phyloP scores from a whole-genome alignment of 1,284 basidiomycete genomes.

The Sporisorium reilianum region DNA sequence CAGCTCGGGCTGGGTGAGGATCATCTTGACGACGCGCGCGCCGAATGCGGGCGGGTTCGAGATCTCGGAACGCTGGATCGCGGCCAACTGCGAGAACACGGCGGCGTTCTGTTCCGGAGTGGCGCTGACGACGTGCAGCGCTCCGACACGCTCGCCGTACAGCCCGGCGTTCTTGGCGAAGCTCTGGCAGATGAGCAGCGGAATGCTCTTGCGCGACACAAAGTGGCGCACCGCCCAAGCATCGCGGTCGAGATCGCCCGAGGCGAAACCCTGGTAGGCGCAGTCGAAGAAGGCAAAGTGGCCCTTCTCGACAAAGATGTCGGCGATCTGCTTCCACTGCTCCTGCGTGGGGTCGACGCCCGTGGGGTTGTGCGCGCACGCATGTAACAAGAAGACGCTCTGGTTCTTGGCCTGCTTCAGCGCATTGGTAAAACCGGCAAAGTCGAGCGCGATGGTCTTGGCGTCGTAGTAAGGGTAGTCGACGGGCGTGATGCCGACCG shows the following conservation, averaged over 20 bases:
- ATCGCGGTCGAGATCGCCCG: constrained; percentile 86
- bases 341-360: constrained; percentile 89
- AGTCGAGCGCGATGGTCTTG: constrained; percentile 88
- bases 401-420: constrained; percentile 74
- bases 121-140: constrained; percentile 70
- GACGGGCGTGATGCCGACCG: constrained; percentile 82
- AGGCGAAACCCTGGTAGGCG: constrained; percentile 92
- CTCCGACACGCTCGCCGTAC: constrained; percentile 85
- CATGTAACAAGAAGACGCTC: constrained; percentile 89
- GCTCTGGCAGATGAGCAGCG: constrained; percentile 90
- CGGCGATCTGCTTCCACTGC: constrained; percentile 87
- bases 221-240: constrained; percentile 96
- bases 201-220: constrained; percentile 76
- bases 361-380: constrained; percentile 95
- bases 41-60: constrained; percentile 92
- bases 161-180: constrained; percentile 96
- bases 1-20: constrained; percentile 75
- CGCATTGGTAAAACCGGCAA: constrained; percentile 78
- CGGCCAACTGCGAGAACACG: constrained; percentile 77
- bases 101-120: constrained; percentile 52
- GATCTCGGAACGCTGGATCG: constrained; percentile 89
- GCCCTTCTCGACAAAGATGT: constrained; percentile 79
- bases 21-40: constrained; percentile 79
- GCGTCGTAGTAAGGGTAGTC: constrained; percentile 92
- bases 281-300: constrained; percentile 95